Percentiles rank a stretch among this genome's conserved stretches.
phyloP scores from a whole-genome alignment of 371 early-diverging fungal genomes.

The Apophysomyces trapeziformis region DNA sequence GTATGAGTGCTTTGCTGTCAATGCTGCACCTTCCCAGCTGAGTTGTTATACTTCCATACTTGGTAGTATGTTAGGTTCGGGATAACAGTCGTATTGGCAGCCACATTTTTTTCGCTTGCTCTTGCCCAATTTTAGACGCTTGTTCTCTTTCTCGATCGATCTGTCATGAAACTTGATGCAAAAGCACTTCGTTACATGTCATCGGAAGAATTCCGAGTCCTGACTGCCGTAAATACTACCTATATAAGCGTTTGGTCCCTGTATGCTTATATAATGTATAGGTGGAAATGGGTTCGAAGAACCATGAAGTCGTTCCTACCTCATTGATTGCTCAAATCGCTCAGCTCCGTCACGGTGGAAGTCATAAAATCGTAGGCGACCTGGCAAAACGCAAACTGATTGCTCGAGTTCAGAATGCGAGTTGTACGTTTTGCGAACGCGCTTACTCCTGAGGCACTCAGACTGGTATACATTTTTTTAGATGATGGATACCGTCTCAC shows the following conservation, averaged over 20 bases:
- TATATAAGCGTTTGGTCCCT: not conserved
- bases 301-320: constrained; percentile 97
- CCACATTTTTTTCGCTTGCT: constrained; percentile 1
- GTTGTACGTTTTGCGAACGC: constrained; percentile 59
- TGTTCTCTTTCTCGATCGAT: constrained; percentile 3
- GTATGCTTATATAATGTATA: constrained; percentile 26
- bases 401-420: constrained; percentile 83
- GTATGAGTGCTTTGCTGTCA: too few species aligned
- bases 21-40: too few species aligned
- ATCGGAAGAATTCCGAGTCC: constrained; percentile 92
- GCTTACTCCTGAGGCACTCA: not conserved
- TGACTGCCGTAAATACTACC: constrained; percentile 79
- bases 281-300: constrained; percentile 96
- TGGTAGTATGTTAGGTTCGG: not conserved
- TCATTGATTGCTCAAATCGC: constrained; percentile 89
- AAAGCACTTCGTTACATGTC: constrained; percentile 94
- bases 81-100: not conserved
- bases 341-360: constrained; percentile 84
- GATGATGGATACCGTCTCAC: constrained; percentile 98
- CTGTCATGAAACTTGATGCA: constrained; percentile 91
- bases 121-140: not conserved
- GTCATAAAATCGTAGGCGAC: constrained; percentile 81
- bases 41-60: too few species aligned
- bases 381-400: constrained; percentile 90
- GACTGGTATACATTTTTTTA: constrained; percentile 21